phyloP scores from a whole-genome alignment of 2,329 filamentous ascomycete genomes.

The Teratosphaeria gauchensis region DNA sequence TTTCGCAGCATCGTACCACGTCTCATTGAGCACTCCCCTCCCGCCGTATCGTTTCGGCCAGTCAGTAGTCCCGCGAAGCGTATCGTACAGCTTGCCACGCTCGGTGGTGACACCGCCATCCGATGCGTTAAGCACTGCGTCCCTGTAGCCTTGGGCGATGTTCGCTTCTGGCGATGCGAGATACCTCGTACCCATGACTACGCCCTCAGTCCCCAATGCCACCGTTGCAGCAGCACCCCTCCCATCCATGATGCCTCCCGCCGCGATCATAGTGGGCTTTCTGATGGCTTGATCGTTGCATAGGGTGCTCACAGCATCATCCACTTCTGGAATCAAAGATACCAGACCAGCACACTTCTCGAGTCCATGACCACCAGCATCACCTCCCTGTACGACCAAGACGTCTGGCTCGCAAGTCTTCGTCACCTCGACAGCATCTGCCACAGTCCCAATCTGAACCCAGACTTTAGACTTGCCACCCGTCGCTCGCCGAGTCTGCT shows the following conservation, averaged over 20 bases:
- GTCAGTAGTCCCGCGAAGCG: constrained; percentile 43
- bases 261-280: constrained; percentile 46
- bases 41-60: constrained; percentile 52
- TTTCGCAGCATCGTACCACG: constrained; percentile 31
- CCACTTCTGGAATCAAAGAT: constrained; percentile 49
- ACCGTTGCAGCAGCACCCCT: constrained; percentile 47
- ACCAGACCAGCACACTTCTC: constrained; percentile 46
- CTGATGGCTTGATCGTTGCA: constrained; percentile 5
- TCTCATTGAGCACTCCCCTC: constrained; percentile 47
- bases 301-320: constrained; percentile 31
- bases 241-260: constrained; percentile 45
- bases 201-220: constrained; percentile 43
- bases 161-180: constrained; percentile 41
- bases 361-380: constrained; percentile 57
- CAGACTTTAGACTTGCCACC: constrained; percentile 38
- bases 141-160: constrained; percentile 36
- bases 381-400: constrained; percentile 52
- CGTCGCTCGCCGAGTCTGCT: constrained; percentile 22
- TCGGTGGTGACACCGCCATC: constrained; percentile 44
- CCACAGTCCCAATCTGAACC: constrained; percentile 53
- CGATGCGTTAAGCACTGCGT: constrained; percentile 35
- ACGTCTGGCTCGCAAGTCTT: constrained; percentile 43
- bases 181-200: constrained; percentile 55
- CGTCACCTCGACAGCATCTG: constrained; percentile 42
- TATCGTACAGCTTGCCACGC: constrained; percentile 43